Evolutionary conservation across 495 filamentous ascomycete species (phyloP), one percentile per base, ranked within the genome.

Genomic region (Chaetomium fimeti): DNA sequence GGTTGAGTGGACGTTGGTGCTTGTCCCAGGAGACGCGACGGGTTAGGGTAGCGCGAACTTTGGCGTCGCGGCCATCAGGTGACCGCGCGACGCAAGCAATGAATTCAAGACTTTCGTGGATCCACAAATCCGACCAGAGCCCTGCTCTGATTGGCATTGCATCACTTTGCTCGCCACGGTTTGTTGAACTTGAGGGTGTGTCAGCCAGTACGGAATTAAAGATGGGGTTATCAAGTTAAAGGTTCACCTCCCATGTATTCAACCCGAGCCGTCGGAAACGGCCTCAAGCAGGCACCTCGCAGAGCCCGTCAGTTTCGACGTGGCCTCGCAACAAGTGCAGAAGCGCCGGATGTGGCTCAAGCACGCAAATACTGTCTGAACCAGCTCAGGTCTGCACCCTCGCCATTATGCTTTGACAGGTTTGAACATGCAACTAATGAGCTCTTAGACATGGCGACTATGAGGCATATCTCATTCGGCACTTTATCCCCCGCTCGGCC

Each of bases 381-480:
- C 63, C 79, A 83, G 65, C 70, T 83, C 63, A 77, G 71, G 80
- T 83, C 38, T 32, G 63, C 51, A n/a, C 25, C 8, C 36, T 29
- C 12, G 2, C 13, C 24, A 4, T 43, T 28, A 24, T n/a, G 27
- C 47, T 45, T 28, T 47, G 22, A 7, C 3, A 2, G 4, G 1
- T 29, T 29, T 28, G 18, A n/a, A 16, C 15, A 20, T 16, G 8
- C 28, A 4, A 16, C 48, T 66, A 24, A 59, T 24, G 13, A 11
- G 43, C 25, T 8, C 24, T 55, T 51, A 77, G 76, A 61, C 67
- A 70, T 25, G 69, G 89, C 73, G 94, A 98, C 76, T 86, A 90
- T 53, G 88, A 94, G 59, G 92, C 94, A 25, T 91, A 90, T 74
- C 84, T 91, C n/a, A 85, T 97, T 60, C 86, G 88, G 61, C 86